Evolutionary conservation across 2,329 filamentous ascomycete species (phyloP), one percentile per base, ranked within the genome.

Genomic region (Colletotrichum sp.): DNA sequence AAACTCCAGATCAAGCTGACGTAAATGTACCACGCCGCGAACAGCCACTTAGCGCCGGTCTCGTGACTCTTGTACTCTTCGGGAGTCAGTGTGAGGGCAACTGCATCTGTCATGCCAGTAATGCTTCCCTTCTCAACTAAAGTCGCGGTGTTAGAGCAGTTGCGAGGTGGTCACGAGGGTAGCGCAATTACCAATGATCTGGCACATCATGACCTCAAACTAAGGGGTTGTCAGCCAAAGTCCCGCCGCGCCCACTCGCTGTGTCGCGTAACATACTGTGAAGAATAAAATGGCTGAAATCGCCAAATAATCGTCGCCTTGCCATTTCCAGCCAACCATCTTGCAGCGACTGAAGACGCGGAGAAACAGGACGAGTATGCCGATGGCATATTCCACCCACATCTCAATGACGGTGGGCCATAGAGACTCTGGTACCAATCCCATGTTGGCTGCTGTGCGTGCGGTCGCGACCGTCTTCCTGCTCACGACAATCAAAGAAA

Each of bases 171-270:
- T 9, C 13, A n/a, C 9, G 10, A 7, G 18, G 21, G 21, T 1
- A 2, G 7, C 6, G 32, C 7, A 18, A 18, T 60, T 72, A 75
- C 72, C 68, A 28, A 75, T 75, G 36, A 75, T 75, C 8, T 75
- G 72, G 24, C 72, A 75, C 72, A 75, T 72, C 72, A 75, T 75
- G 15, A 75, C 72, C 34, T 75, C 72, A 16, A 75, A 63, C 68
- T 75, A 39, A 18, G 18, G 21, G 12, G 16, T 24, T n/a, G 66
- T 72, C 24, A 67, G 72, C 67, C n/a, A 24, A 64, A 18, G 8
- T 16, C 9, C 9, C 24, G 13, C 8, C 7, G 7, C 8, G 13
- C n/a, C 2, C 9, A 5, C 12, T 43, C 15, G 4, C 21, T 26
- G 9, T 15, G 34, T 7, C 12, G 26, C 4, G 24, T 8, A n/a